A percentile compares a stretch with the other conserved stretches of the same genome.
These are phyloP conservation scores for Filosporella fistucella DNA, from an alignment of 495 filamentous ascomycete species.

Conservation along the genomic window DNA sequence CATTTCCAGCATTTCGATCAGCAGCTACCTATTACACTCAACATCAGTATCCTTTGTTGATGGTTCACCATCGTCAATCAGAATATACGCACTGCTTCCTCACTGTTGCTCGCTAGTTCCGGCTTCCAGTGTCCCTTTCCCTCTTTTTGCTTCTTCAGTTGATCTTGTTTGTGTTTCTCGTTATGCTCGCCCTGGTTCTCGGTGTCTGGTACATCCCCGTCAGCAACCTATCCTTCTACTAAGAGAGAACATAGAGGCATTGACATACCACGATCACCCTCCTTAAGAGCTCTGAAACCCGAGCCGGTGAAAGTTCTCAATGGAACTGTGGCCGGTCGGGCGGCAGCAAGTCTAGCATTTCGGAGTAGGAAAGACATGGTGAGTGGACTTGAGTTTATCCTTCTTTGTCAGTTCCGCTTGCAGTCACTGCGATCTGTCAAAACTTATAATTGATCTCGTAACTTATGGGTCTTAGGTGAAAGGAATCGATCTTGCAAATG, in stretches of 20 bases:
- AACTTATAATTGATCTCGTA: too few species aligned
- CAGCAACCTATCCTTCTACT: neutral
- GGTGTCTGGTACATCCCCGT: conserved; percentile 8
- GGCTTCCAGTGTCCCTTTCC: conserved; percentile 80
- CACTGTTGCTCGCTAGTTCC: conserved; percentile 73
- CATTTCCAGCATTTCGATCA: conserved; percentile 7
- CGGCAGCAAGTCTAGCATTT: conserved; percentile 7
- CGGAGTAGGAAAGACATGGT: conserved; percentile 22
- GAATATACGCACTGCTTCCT: conserved; percentile 64
- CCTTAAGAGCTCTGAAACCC: conserved; percentile 15
- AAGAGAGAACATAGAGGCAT: neutral
- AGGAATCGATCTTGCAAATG: too few species aligned
- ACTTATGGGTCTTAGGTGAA: too few species aligned
- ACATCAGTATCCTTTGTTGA: too few species aligned
- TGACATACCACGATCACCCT: conserved; percentile 21
- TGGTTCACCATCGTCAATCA: too few species aligned
- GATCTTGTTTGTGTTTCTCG: conserved; percentile 70
- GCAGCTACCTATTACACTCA: conserved; percentile 20
- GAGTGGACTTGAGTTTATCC: neutral
- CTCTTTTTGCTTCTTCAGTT: conserved; percentile 61
- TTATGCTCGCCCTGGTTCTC: conserved; percentile 22
- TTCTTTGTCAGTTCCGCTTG: too few species aligned
- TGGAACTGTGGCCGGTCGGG: neutral
- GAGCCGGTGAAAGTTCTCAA: conserved; percentile 8
- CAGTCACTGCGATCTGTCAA: too few species aligned